Evolutionary conservation across 306 rosid species (phyloP), one percentile per base, ranked within the genome.

Genomic region (Trifolium subterraneum): DNA sequence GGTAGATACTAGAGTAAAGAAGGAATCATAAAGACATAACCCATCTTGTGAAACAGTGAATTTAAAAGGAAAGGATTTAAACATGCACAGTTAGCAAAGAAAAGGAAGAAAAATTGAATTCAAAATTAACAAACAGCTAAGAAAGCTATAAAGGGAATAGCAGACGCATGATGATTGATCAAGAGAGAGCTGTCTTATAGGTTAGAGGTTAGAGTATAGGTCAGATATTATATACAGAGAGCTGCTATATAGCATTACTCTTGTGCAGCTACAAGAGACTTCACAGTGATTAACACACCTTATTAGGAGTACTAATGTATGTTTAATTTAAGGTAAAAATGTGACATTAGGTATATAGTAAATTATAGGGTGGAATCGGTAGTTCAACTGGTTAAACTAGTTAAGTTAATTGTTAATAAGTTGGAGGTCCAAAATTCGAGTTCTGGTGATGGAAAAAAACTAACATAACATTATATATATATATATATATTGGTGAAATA

Each of bases 121-220:
- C 20, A 66, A 66, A 66, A 64, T 8, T 9, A 56, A 56, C 1
- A 42, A 42, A 72, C 75, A 80, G 92, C 82, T 79, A 86, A 84
- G 92, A 73, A 68, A 80, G 79, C 82, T 75, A 72, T 35, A 73
- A 64, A 70, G 52, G 59, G 66, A 22, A 23, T 20, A 39, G 72
- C 76, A 80, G 83, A 77, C 64, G 78, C 84, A 77, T 67, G 83
- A 77, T 69, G 75, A 51, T 68, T 47, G 80, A 67, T 70, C 71
- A 59, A 48, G 78, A 55, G 58, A 58, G 78, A 55, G 62, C 66
- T 75, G 55, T 75, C 68, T 78, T 19, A 71, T 60, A 67, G 72
- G 58, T 31, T 11, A 54, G 60, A 44, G 44, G n/a, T n/a, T 39
- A 39, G 44, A 48, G 55, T 70, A 39, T 67, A 41, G 70, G 33